Base-by-base conservation (phyloP, 2,329 filamentous ascomycete genomes). In the Ophiostoma populinum region DNA sequence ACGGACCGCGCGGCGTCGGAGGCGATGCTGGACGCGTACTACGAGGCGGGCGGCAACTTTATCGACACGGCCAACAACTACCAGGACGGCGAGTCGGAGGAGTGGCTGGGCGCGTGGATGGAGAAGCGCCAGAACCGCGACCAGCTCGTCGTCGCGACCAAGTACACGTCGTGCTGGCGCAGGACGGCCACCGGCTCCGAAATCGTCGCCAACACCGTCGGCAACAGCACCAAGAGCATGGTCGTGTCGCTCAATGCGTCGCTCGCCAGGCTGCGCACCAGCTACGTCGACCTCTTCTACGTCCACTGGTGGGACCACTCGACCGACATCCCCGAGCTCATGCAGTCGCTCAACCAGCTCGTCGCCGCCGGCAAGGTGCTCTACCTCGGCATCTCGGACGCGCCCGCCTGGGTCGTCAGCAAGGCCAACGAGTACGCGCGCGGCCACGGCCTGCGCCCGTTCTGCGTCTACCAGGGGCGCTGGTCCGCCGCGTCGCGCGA, bases 1-100 rank as follows among this genome's bases (percentile, higher is more conserved):
- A 80, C 75, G 52, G 62, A 68, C 49, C 70, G 80, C 48, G 59
- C 68, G 33, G 63, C 63, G 2, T 61, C 67, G 2, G 75, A 79
- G 43, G 57, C 61, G 15, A 69, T 82, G 18, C 61, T 82, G 7
- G 75, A 82, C 47, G 70, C 65, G 48, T 81, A 69, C 54, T 70
- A 65, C 40, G 62, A 65, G 6, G 62, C 72, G 38, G 40, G 29
- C 39, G 77, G 78, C 17, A 82, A 82, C 54, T 81, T 82, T 51
- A 74, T 82, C 47, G 78, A 82, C 50, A 80, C 74, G 0, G 48
- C 74, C 39, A 77, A 72, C 55, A 75, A 74, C 51, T 81, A 81
- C 53, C 75, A 78, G 45, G 6, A 38, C 40, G 59, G 59, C 40
- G 62, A 79, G 50, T 69, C 68, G 1, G 76, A 81, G 52, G 52